Evolutionary conservation across 352 stramenopile genomes (phyloP).

Genomic region (Phytophthora sp.): DNA sequence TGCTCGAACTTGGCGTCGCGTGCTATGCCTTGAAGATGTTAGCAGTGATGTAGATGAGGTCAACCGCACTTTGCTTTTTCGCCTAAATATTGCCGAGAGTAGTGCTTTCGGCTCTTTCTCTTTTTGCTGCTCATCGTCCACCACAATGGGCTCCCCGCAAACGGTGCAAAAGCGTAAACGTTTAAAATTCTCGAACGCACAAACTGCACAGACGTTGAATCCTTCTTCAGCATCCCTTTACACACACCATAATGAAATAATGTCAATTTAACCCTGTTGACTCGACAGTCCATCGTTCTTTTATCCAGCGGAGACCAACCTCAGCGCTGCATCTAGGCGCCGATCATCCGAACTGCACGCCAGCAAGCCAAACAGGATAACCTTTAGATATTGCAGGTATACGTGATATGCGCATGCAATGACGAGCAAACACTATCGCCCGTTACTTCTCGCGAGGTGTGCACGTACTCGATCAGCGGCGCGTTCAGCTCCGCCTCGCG

Average conservation of each 20-base stretch:
- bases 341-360: slow-evolving; percentile 21
- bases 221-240: slow-evolving; percentile 33
- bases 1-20: slow-evolving; percentile 4
- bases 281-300: not conserved
- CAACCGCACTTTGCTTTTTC: not conserved
- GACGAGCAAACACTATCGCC: not conserved
- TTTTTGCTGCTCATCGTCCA: slow-evolving; percentile 1
- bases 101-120: not conserved
- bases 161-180: slow-evolving; percentile 33
- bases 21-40: not conserved
- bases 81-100: slow-evolving; percentile 5
- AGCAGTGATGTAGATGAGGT: not conserved
- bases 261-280: not conserved
- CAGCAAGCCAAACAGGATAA: not conserved
- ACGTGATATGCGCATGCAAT: not conserved
- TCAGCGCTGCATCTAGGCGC: slow-evolving; percentile 31
- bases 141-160: slow-evolving; percentile 24
- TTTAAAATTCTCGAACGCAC: slow-evolving; percentile 55
- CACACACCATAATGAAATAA: not conserved
- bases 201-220: slow-evolving; percentile 31
- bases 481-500: slow-evolving; percentile 18
- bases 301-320: slow-evolving; percentile 15
- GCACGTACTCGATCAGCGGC: slow-evolving; percentile 27
- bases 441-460: not conserved
- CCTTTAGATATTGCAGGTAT: not conserved